Conservation (phyloP, 2,329 filamentous ascomycete species). For the Trichoderma polysporum region DNA sequence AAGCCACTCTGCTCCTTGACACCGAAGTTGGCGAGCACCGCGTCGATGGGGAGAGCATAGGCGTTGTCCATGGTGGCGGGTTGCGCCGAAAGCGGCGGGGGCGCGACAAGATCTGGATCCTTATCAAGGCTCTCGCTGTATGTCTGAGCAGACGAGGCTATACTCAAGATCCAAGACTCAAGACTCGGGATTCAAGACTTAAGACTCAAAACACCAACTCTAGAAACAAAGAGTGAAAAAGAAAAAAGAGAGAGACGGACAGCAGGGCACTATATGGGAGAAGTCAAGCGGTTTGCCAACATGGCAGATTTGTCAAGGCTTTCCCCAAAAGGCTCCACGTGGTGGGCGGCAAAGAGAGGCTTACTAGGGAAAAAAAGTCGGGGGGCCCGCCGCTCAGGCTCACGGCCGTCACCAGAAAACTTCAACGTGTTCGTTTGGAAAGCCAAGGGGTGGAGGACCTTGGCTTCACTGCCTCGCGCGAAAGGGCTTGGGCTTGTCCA, state of each 20-base stretch:
- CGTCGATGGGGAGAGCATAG: constrained; percentile 56
- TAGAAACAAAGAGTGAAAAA: background rate
- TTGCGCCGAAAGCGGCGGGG: constrained; percentile 20
- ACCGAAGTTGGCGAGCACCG: constrained; percentile 59
- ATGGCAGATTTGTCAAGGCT: constrained; percentile 33
- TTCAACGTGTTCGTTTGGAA: constrained; percentile 31
- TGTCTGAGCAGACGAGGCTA: constrained; percentile 1
- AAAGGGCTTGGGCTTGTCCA: constrained; percentile 22
- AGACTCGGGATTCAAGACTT: constrained; percentile 8
- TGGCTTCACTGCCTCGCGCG: constrained; percentile 11
- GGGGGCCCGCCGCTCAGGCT: background rate
- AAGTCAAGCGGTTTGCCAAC: constrained; percentile 27
- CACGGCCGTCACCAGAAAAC: constrained; percentile 23
- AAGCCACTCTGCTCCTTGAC: constrained; percentile 58
- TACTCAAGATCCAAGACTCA: background rate
- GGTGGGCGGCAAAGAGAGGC: constrained; percentile 26
- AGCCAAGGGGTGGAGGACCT: constrained; percentile 21
- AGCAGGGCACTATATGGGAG: constrained; percentile 20
- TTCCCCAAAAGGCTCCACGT: constrained; percentile 33
- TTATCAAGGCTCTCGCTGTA: constrained; percentile 1
- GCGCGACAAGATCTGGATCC: constrained; percentile 1
- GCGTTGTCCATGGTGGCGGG: constrained; percentile 58
- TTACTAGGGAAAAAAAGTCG: constrained; percentile 17
- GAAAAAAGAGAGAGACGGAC: background rate
- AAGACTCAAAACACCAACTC: background rate